Percentiles rank a stretch among this genome's conserved stretches.
These are phyloP conservation scores for Vitellaria paradoxa DNA, from an alignment of 179 eudicot genomes.

Conservation along the genomic window DNA sequence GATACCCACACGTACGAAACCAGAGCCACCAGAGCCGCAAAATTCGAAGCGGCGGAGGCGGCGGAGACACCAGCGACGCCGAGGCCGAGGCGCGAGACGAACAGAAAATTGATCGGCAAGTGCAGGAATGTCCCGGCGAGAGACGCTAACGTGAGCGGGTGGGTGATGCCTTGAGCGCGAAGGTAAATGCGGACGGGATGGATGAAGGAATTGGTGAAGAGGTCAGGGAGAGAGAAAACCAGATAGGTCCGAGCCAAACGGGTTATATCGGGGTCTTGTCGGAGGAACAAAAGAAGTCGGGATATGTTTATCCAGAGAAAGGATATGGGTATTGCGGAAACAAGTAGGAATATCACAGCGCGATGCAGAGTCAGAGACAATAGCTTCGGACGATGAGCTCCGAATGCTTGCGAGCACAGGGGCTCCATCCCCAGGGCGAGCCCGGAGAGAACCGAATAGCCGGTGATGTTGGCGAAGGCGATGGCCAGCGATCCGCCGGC, in stretches of 20 bases:
- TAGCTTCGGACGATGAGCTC: conserved; percentile 57
- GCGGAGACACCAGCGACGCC: conserved; percentile 77
- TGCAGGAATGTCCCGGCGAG: conserved; percentile 61
- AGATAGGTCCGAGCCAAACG: conserved; percentile 56
- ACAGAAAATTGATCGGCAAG: conserved; percentile 43
- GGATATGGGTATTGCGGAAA: conserved; percentile 54
- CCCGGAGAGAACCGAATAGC: conserved; percentile 83
- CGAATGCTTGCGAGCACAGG: conserved; percentile 80
- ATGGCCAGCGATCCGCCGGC: conserved; percentile 95
- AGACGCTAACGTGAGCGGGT: conserved; percentile 69
- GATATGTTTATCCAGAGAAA: conserved; percentile 60
- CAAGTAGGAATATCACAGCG: conserved; percentile 53
- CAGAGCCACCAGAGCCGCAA: conserved; percentile 35
- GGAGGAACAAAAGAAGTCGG: conserved; percentile 28
- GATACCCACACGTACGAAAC: conserved; percentile 49
- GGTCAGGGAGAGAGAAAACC: conserved; percentile 61
- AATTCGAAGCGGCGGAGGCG: conserved; percentile 63
- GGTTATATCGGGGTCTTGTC: conserved; percentile 51
- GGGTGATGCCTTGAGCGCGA: conserved; percentile 85
- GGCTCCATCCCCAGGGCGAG: conserved; percentile 89
- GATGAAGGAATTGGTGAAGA: conserved; percentile 60
- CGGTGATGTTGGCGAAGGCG: conserved; percentile 86
- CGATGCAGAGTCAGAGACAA: conserved; percentile 74
- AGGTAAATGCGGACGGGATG: conserved; percentile 83
- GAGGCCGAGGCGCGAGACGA: conserved; percentile 37